Percentiles rank a stretch among this genome's conserved stretches.
Conservation (phyloP, 805 yeast genomes). For the Barnettozyma botsteinii region DNA sequence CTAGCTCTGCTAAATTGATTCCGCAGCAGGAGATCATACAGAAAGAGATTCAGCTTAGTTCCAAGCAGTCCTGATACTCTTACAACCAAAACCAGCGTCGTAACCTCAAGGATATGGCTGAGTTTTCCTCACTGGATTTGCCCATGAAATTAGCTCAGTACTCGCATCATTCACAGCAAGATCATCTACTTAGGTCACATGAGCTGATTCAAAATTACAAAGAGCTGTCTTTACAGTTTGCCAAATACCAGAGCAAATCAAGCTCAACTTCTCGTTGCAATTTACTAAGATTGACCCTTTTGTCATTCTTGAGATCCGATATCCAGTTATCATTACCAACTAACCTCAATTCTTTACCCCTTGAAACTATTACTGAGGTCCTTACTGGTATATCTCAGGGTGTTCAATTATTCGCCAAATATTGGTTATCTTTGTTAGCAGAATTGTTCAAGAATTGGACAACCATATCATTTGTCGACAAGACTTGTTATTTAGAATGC, state of each 20-base stretch:
- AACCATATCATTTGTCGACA: conserved; percentile 11
- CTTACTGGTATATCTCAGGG: conserved; percentile 1
- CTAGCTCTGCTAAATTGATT: no score
- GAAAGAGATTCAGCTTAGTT: no score
- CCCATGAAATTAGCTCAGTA: no score
- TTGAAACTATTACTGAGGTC: background rate
- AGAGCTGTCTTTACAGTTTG: conserved; percentile 1
- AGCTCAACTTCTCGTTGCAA: conserved; percentile 8
- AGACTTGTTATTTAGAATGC: conserved; percentile 29
- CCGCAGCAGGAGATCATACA: no score
- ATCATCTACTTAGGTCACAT: background rate
- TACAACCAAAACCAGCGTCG: no score
- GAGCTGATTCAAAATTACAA: conserved; percentile 1
- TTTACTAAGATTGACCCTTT: conserved; percentile 11
- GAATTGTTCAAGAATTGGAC: conserved; percentile 10
- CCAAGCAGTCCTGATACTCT: no score
- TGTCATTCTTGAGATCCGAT: conserved; percentile 13
- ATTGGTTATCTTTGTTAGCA: conserved; percentile 10
- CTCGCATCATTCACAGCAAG: conserved; percentile 2
- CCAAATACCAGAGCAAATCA: conserved; percentile 9
- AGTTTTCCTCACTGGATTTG: no score
- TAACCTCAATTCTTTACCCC: background rate
- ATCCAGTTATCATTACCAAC: conserved; percentile 4
- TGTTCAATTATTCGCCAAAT: conserved; percentile 2
- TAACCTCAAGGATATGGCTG: no score